Evolutionary conservation across 768 basidiomycete genomes (phyloP).

Genomic region (Naematelia aurantialba): DNA sequence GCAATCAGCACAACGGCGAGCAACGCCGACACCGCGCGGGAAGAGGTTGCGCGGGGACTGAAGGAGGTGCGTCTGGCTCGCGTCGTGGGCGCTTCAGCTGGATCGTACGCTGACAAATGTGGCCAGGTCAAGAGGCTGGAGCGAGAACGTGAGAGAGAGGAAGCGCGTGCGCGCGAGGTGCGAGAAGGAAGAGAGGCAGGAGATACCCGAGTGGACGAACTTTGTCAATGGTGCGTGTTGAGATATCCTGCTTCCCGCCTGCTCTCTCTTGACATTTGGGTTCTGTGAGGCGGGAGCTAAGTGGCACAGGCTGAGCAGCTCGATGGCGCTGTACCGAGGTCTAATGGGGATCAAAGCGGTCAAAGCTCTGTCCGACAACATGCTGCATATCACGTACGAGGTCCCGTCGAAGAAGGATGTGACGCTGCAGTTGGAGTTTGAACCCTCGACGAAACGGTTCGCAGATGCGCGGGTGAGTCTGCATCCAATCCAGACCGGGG

Average conservation of each 20-base stretch:
- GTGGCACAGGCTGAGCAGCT: slow-evolving; percentile 63
- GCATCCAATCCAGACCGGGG: too few species aligned
- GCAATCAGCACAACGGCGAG: slow-evolving; percentile 54
- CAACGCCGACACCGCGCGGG: slow-evolving; percentile 56
- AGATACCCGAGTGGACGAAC: slow-evolving; percentile 47
- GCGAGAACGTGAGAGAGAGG: slow-evolving; percentile 56
- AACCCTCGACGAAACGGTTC: slow-evolving; percentile 32
- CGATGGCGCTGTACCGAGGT: slow-evolving; percentile 63
- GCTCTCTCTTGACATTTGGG: not conserved
- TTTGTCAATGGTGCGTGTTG: slow-evolving; percentile 56
- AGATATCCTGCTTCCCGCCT: slow-evolving; percentile 33
- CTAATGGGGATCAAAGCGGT: slow-evolving; percentile 62
- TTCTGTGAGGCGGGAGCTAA: not conserved
- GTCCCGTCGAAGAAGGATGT: slow-evolving; percentile 16
- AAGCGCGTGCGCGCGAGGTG: slow-evolving; percentile 65
- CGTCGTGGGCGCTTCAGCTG: not conserved
- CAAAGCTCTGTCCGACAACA: slow-evolving; percentile 67
- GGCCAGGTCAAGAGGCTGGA: slow-evolving; percentile 44
- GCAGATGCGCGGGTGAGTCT: slow-evolving; percentile 38
- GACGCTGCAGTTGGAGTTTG: slow-evolving; percentile 32
- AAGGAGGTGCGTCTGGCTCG: slow-evolving; percentile 41
- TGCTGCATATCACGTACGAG: slow-evolving; percentile 66
- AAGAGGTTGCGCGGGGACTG: slow-evolving; percentile 50
- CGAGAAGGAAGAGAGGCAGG: slow-evolving; percentile 60
- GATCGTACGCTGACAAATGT: not conserved